Conservation (phyloP, 768 basidiomycete species). For the Russula brevipes region DNA sequence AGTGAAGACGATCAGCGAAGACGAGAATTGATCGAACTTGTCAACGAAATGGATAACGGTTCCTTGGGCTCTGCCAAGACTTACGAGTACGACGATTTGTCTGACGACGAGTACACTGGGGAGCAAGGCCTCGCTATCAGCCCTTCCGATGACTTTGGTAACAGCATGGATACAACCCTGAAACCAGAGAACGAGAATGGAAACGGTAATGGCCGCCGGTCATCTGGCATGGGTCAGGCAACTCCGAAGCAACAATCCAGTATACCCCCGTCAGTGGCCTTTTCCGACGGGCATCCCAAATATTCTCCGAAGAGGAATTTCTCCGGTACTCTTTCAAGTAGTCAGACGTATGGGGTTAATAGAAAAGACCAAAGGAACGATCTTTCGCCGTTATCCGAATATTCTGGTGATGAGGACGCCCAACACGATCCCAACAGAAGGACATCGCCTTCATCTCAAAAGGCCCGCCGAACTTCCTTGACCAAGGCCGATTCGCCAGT, state of each 20-base stretch:
- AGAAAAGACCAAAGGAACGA: conserved; percentile 2
- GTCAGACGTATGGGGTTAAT: neutral
- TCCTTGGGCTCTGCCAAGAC: neutral
- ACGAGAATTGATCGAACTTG: conserved; percentile 20
- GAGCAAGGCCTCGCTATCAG: conserved; percentile 31
- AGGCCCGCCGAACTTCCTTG: neutral
- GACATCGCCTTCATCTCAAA: neutral
- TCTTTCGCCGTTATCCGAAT: conserved; percentile 15
- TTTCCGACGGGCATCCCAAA: neutral
- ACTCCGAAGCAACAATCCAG: conserved; percentile 1
- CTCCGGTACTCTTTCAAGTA: neutral
- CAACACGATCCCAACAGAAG: neutral
- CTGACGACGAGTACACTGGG: conserved; percentile 25
- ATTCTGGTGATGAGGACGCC: conserved; percentile 15
- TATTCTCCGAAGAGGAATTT: neutral
- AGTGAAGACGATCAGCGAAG: conserved; percentile 14
- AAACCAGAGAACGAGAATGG: neutral
- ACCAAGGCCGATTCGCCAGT: neutral
- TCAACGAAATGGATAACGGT: conserved; percentile 16
- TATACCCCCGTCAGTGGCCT: neutral
- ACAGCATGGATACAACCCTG: neutral
- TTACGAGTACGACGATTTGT: conserved; percentile 9
- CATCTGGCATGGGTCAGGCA: neutral
- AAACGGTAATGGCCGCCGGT: neutral
- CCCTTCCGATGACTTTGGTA: conserved; percentile 15